These are phyloP conservation scores for Polyplosphaeria fusca DNA, from an alignment of 495 filamentous ascomycete genomes.

Conservation along the genomic window DNA sequence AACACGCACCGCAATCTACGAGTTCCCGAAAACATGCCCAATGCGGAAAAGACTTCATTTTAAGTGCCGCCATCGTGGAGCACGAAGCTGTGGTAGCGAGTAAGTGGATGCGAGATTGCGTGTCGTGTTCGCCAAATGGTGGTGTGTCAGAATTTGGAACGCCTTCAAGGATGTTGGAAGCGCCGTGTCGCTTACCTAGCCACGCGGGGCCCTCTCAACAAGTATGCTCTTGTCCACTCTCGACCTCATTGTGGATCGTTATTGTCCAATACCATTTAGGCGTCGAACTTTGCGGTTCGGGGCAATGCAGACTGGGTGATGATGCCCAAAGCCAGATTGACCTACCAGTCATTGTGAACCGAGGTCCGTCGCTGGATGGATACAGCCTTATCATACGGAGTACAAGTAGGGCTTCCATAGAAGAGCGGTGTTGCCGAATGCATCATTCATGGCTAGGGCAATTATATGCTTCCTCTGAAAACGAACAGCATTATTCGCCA, in stretches of 20 bases:
- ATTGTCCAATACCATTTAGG: background rate
- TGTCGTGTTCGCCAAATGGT: too few relatives aligned
- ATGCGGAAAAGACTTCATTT: background rate
- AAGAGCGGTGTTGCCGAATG: constrained; percentile 2
- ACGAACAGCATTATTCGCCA: constrained; percentile 2
- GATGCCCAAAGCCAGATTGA: background rate
- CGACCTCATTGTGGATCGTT: background rate
- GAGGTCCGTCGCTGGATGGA: constrained; percentile 1
- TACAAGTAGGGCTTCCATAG: constrained; percentile 11
- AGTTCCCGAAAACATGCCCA: background rate
- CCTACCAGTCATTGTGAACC: constrained; percentile 10
- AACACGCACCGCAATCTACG: background rate
- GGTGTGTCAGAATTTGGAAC: background rate
- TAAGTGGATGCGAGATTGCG: background rate
- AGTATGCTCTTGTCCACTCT: background rate
- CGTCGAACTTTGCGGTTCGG: background rate
- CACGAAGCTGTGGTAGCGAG: background rate
- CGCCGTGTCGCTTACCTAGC: background rate
- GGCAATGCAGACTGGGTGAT: background rate
- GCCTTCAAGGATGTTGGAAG: background rate
- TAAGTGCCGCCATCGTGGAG: background rate
- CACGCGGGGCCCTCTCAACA: background rate
- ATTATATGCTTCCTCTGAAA: constrained; percentile 13
- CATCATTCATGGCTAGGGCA: constrained; percentile 12
- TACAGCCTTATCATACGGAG: too few relatives aligned